phyloP scores from a whole-genome alignment of 2,329 filamentous ascomycete genomes.

The Thyridium curvatum region DNA sequence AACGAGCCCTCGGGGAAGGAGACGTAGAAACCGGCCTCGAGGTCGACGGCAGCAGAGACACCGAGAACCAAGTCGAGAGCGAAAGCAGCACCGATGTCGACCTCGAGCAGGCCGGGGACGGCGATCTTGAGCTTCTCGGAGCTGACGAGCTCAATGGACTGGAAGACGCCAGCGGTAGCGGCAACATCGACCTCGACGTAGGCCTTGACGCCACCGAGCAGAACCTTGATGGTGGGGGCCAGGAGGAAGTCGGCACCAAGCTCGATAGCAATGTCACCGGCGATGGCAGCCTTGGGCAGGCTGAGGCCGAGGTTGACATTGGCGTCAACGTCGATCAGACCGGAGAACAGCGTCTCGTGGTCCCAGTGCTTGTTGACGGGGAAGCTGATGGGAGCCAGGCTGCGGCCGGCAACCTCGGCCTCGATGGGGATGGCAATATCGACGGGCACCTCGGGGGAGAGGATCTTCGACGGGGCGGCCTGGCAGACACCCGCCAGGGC shows the following conservation, averaged over 20 bases:
- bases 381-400: slow-evolving; percentile 3
- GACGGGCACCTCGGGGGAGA: not conserved
- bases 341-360: slow-evolving; percentile 12
- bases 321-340: slow-evolving; percentile 4
- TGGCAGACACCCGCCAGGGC: slow-evolving; percentile 7
- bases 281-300: slow-evolving; percentile 11
- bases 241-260: slow-evolving; percentile 10
- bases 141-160: slow-evolving; percentile 13
- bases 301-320: slow-evolving; percentile 11
- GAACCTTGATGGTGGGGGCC: slow-evolving; percentile 10
- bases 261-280: slow-evolving; percentile 10
- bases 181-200: slow-evolving; percentile 17
- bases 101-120: slow-evolving; percentile 15
- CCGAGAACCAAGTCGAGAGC: slow-evolving; percentile 19
- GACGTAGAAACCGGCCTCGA: slow-evolving; percentile 17
- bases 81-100: slow-evolving; percentile 15
- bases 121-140: slow-evolving; percentile 11
- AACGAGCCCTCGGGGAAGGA: slow-evolving; percentile 16
- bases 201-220: slow-evolving; percentile 18
- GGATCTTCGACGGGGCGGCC: slow-evolving; percentile 7
- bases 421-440: not conserved
- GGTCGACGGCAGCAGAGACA: slow-evolving; percentile 16
- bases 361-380: slow-evolving; percentile 9
- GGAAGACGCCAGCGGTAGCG: slow-evolving; percentile 14
- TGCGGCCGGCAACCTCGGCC: not conserved